These are phyloP conservation scores for Pterocarpus macrocarpus DNA, from an alignment of 306 rosid genomes.

Conservation along the genomic window DNA sequence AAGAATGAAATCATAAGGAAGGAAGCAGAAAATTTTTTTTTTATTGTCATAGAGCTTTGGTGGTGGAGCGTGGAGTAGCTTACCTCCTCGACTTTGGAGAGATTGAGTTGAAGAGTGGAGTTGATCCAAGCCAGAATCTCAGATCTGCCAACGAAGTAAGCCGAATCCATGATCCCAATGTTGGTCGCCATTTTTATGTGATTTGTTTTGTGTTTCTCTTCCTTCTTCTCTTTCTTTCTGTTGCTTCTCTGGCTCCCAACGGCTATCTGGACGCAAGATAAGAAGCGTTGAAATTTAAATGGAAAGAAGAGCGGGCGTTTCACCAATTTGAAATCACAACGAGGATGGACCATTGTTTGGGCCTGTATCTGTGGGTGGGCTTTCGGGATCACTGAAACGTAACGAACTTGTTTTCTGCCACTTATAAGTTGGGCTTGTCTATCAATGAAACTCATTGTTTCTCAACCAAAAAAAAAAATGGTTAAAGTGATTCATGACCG, in stretches of 20 bases:
- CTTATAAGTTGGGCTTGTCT: too few species aligned
- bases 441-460: too few species aligned
- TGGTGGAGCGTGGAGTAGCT: too few species aligned
- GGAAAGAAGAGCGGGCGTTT: constrained; percentile 20
- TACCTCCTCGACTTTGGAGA: constrained; percentile 89
- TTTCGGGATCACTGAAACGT: neutral
- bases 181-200: constrained; percentile 72
- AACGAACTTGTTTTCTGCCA: too few species aligned
- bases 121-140: constrained; percentile 95
- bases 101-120: constrained; percentile 87
- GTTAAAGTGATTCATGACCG: too few species aligned
- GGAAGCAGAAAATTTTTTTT: too few species aligned
- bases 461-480: too few species aligned
- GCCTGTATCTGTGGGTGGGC: neutral
- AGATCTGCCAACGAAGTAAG: constrained; percentile 96
- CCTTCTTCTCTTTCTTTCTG: neutral
- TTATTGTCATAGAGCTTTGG: too few species aligned
- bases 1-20: neutral
- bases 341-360: neutral
- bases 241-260: neutral
- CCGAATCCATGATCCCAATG: constrained; percentile 94
- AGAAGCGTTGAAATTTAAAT: neutral
- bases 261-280: neutral
- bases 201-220: neutral
- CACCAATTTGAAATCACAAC: neutral